phyloP scores from a whole-genome alignment of 2,329 filamentous ascomycete species.

The Stemphylium beticola region DNA sequence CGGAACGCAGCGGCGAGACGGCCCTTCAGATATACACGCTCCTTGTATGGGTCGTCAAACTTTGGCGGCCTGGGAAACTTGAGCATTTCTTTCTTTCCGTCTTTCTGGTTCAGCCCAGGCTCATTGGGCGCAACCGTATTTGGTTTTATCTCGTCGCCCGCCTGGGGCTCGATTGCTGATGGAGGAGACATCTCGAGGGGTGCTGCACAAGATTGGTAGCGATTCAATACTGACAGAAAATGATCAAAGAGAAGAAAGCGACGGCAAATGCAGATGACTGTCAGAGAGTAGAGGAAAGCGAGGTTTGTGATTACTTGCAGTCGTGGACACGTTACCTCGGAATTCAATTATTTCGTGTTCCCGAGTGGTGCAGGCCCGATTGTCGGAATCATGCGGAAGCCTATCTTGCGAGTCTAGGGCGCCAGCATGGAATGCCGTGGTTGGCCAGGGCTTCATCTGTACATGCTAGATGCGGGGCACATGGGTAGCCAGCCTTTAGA shows the following conservation, averaged over 20 bases:
- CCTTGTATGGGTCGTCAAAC: conserved; percentile 47
- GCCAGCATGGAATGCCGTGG: neutral
- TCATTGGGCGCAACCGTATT: conserved; percentile 41
- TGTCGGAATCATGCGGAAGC: neutral
- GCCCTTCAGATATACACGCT: conserved; percentile 47
- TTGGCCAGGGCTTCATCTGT: neutral
- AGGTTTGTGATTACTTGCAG: neutral
- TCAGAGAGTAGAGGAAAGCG: neutral
- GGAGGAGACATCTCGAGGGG: conserved; percentile 31
- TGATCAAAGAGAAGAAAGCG: neutral
- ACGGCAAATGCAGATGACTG: neutral
- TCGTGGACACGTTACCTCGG: conserved; percentile 3
- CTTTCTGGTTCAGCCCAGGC: conserved; percentile 37
- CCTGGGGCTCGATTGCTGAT: conserved; percentile 39
- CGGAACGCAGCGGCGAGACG: conserved; percentile 48
- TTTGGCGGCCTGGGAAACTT: conserved; percentile 41
- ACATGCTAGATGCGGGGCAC: neutral
- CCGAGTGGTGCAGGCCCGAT: neutral
- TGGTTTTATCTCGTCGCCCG: conserved; percentile 31
- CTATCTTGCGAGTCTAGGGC: neutral
- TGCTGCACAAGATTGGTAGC: neutral
- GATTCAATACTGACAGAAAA: neutral
- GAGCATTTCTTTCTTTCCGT: conserved; percentile 32
- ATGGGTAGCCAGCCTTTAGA: neutral
- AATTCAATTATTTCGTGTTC: neutral